Evolutionary conservation across 768 basidiomycete species (phyloP).

Genomic region (Phanerochaete sordida): DNA sequence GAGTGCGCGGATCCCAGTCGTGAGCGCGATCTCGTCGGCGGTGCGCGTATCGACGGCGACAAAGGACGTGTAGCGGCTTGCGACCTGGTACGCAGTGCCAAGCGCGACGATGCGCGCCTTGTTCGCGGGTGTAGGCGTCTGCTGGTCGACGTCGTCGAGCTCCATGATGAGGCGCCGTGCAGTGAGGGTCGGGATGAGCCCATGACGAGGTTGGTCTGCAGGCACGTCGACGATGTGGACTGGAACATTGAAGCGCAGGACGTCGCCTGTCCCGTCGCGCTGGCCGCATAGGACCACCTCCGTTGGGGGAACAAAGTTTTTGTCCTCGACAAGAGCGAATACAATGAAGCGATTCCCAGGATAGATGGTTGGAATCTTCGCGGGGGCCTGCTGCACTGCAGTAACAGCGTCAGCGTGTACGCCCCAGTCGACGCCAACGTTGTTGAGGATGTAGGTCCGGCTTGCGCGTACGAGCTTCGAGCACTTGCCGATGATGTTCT

Average conservation of each 20-base stretch:
- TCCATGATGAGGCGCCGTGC: conserved; percentile 52
- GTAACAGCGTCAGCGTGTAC: background rate
- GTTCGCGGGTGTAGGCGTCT: conserved; percentile 23
- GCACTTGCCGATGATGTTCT: conserved; percentile 46
- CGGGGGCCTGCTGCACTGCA: conserved; percentile 31
- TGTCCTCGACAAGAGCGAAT: conserved; percentile 28
- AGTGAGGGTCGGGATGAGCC: conserved; percentile 48
- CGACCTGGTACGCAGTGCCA: conserved; percentile 49
- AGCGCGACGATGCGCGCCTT: conserved; percentile 46
- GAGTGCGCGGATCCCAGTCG: too few species aligned
- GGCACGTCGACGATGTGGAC: conserved; percentile 24
- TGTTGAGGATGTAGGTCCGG: conserved; percentile 40
- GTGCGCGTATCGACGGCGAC: conserved; percentile 36
- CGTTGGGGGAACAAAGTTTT: conserved; percentile 20
- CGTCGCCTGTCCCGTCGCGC: conserved; percentile 19
- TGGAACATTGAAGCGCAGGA: conserved; percentile 15
- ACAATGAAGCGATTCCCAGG: conserved; percentile 31
- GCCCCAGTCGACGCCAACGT: conserved; percentile 48
- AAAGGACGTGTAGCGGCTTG: conserved; percentile 52
- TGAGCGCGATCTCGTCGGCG: too few species aligned
- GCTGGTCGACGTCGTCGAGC: conserved; percentile 32
- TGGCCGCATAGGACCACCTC: conserved; percentile 26
- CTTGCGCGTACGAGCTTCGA: conserved; percentile 49
- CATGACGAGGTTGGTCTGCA: conserved; percentile 1
- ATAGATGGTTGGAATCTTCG: conserved; percentile 28